Base-by-base conservation (phyloP, 2,329 filamentous ascomycete genomes). In the Hypomyces perniciosus region DNA sequence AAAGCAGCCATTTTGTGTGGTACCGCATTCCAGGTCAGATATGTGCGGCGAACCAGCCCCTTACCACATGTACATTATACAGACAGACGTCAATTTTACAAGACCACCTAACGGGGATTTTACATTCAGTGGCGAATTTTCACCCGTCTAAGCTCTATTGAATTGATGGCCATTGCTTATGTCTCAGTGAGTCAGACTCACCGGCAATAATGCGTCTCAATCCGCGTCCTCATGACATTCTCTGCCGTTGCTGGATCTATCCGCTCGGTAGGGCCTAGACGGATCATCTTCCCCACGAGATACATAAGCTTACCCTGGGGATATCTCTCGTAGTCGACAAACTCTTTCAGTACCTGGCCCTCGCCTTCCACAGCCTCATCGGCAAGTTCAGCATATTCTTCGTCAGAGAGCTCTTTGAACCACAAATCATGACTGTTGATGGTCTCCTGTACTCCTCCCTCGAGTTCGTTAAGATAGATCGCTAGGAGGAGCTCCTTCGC, bases 251-350 rank as follows among this genome's bases (percentile, higher is more conserved):
- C 65, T 1, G 80, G 79, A 47, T 81, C 74, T 52, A 81, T 80
- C 29, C 76, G 68, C 61, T 80, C 77, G 41, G 79, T 73, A 3
- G 72, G 71, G 0, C 79, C 80, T 1, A 73, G 59, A 4, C 72
- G 69, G 68, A 83, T 76, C 75, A 83, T 78, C 64, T 75, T 79
- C 20, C 80, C 80, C 5, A 83, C 74, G 2, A 83, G 67, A 57
- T 75, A 82, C 78, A 81, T 81, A 42, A 83, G 71, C 65, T 81
- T 83, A 1, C 80, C 79, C 51, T 77, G 71, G 0, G 79, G 79
- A 52, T 75, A 79, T 46, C 68, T 68, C 37, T 68, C 68, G 48
- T 70, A 71, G 33, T 61, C 55, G 35, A 65, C 53, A 54, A 81
- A 80, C 57, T 75, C 71, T 41, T 58, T 61, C 49, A 81, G 54